Conservation (phyloP, 768 basidiomycete genomes). For the Pholiota microspora region DNA sequence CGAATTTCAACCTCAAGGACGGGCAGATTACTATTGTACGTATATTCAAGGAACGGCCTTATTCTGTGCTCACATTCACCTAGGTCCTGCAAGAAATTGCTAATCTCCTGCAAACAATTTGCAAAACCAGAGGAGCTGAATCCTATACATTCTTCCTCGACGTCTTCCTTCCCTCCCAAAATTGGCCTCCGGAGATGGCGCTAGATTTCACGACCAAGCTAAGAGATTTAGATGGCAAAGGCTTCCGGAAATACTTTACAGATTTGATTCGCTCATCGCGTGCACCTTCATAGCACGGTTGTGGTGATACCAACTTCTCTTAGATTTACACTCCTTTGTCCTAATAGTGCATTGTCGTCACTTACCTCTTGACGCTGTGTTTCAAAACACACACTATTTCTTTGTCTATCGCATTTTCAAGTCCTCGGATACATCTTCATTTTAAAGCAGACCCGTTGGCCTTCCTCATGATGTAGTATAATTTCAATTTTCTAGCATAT, state of each 20-base stretch:
- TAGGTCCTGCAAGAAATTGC: conserved; percentile 91
- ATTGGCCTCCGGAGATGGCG: conserved; percentile 79
- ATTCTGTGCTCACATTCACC: not conserved
- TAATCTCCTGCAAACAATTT: conserved; percentile 75
- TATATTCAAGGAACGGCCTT: conserved; percentile 11
- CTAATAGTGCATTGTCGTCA: not conserved
- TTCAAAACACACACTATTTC: not conserved
- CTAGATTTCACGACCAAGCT: conserved; percentile 77
- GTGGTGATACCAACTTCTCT: conserved; percentile 8
- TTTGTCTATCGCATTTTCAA: conserved; percentile 2
- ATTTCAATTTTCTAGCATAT: conserved; percentile 2
- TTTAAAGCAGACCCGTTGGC: not conserved
- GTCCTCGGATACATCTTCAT: not conserved
- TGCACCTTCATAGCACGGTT: conserved; percentile 52
- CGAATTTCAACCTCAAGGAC: conserved; percentile 85
- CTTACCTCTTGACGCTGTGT: not conserved
- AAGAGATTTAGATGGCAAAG: conserved; percentile 69
- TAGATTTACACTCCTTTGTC: conserved; percentile 14
- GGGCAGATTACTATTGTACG: conserved; percentile 82
- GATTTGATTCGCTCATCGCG: conserved; percentile 80
- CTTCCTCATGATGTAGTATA: conserved; percentile 4
- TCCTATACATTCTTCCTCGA: conserved; percentile 76
- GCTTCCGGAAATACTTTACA: conserved; percentile 83
- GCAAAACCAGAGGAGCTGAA: conserved; percentile 77
- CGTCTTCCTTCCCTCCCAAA: conserved; percentile 84